Evolutionary conservation across 805 yeast species (phyloP).

Genomic region (Metschnikowia noctiluminum): DNA sequence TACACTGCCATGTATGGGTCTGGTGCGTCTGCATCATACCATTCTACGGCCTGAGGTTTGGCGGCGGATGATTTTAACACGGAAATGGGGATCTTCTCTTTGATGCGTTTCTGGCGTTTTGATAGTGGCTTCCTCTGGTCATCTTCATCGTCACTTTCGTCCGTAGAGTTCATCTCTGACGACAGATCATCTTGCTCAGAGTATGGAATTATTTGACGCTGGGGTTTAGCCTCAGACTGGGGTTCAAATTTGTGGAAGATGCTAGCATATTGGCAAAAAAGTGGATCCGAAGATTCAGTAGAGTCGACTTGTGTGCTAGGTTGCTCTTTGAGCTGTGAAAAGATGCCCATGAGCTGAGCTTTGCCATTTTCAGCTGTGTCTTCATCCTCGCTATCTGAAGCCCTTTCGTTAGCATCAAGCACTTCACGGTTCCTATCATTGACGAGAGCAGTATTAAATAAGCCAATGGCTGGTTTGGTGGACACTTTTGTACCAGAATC

Average conservation of each 20-base stretch:
- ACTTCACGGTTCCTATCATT: neutral
- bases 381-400: neutral
- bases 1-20: slow-evolving; percentile 68
- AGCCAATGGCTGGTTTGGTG: no score
- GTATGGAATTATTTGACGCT: neutral
- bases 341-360: neutral
- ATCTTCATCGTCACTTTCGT: slow-evolving; percentile 7
- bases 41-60: slow-evolving; percentile 74
- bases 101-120: slow-evolving; percentile 50
- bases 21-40: slow-evolving; percentile 82
- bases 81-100: slow-evolving; percentile 61
- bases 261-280: slow-evolving; percentile 19
- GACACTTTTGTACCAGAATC: no score
- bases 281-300: neutral
- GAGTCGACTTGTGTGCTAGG: neutral
- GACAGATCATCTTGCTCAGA: neutral
- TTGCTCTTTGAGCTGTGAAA: slow-evolving; percentile 1
- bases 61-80: slow-evolving; percentile 57
- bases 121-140: slow-evolving; percentile 24
- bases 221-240: neutral
- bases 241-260: slow-evolving; percentile 20
- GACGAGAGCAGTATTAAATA: no score
- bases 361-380: neutral
- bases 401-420: neutral
- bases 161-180: slow-evolving; percentile 1